Conservation (phyloP, 2,329 filamentous ascomycete genomes). For the Cercospora sesami region DNA sequence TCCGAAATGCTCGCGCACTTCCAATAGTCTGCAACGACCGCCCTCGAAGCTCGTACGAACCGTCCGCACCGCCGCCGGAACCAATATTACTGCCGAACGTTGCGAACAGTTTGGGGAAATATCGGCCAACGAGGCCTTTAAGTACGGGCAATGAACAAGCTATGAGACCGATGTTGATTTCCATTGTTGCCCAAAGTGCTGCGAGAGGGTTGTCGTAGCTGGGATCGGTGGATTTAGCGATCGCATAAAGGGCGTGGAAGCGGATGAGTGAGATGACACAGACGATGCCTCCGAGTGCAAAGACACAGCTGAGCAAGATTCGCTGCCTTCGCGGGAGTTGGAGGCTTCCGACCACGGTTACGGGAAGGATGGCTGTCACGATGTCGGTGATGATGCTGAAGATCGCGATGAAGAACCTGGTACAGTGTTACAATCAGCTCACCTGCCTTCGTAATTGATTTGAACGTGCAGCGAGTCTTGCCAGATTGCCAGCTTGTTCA, state of each 20-base stretch:
- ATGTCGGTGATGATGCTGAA: slow-evolving; percentile 40
- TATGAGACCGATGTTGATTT: slow-evolving; percentile 33
- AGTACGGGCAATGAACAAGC: slow-evolving; percentile 31
- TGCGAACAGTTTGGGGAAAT: slow-evolving; percentile 24
- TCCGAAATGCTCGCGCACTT: not conserved
- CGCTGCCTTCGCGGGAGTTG: slow-evolving; percentile 34
- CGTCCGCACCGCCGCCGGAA: not conserved
- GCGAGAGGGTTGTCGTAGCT: slow-evolving; percentile 31
- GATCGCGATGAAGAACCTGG: slow-evolving; percentile 32
- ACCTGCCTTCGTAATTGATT: not conserved
- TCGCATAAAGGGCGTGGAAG: slow-evolving; percentile 29
- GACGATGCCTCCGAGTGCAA: slow-evolving; percentile 36
- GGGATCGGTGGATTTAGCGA: slow-evolving; percentile 26
- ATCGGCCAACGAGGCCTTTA: slow-evolving; percentile 25
- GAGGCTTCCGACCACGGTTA: slow-evolving; percentile 37
- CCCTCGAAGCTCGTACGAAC: not conserved
- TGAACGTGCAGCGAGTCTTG: slow-evolving; percentile 6
- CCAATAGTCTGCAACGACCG: slow-evolving; percentile 7
- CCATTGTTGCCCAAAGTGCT: slow-evolving; percentile 28
- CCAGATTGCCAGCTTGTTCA: slow-evolving; percentile 31
- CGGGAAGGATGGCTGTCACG: slow-evolving; percentile 36
- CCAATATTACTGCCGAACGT: not conserved
- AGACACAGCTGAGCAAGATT: slow-evolving; percentile 34
- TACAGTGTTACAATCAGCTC: not conserved
- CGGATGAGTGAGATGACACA: slow-evolving; percentile 31